phyloP scores from a whole-genome alignment of 2,329 filamentous ascomycete genomes.

The Stachybotrys echinatus region DNA sequence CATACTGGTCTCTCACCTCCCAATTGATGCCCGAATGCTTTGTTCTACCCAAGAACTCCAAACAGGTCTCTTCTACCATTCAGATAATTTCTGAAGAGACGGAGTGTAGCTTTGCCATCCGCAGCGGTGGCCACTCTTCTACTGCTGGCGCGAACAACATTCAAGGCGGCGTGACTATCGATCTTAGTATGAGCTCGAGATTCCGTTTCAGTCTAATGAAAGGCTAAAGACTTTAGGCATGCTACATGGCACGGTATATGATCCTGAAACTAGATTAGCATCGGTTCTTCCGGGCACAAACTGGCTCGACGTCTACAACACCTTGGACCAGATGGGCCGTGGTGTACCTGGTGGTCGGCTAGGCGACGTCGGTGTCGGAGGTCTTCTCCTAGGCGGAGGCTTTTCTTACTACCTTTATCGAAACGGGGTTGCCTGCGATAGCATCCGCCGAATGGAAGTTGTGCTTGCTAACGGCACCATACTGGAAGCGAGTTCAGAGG shows the following conservation, averaged over 20 bases:
- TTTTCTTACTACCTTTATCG: neutral
- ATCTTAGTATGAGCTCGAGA: slow-evolving; percentile 11
- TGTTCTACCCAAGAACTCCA: too few species aligned
- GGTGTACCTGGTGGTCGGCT: neutral
- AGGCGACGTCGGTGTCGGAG: slow-evolving; percentile 1
- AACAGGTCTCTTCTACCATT: too few species aligned
- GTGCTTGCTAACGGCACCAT: neutral
- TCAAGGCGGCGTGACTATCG: slow-evolving; percentile 20
- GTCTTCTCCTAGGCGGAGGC: slow-evolving; percentile 2
- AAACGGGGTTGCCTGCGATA: neutral
- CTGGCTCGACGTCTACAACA: slow-evolving; percentile 8
- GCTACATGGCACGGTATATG: slow-evolving; percentile 14
- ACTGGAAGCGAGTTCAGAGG: neutral
- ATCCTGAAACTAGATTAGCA: slow-evolving; percentile 5
- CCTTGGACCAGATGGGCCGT: neutral
- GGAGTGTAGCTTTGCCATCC: too few species aligned
- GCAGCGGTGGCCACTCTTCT: slow-evolving; percentile 25
- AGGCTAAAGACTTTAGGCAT: neutral
- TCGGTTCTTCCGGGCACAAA: slow-evolving; percentile 4
- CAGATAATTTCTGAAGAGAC: too few species aligned
- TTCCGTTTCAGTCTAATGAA: neutral
- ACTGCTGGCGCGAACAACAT: slow-evolving; percentile 22
- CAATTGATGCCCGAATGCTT: too few species aligned
- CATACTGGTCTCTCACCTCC: too few species aligned
- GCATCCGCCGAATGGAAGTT: neutral